These are phyloP conservation scores for Allium fistulosum DNA, from an alignment of 106 monocot species.

Conservation along the genomic window DNA sequence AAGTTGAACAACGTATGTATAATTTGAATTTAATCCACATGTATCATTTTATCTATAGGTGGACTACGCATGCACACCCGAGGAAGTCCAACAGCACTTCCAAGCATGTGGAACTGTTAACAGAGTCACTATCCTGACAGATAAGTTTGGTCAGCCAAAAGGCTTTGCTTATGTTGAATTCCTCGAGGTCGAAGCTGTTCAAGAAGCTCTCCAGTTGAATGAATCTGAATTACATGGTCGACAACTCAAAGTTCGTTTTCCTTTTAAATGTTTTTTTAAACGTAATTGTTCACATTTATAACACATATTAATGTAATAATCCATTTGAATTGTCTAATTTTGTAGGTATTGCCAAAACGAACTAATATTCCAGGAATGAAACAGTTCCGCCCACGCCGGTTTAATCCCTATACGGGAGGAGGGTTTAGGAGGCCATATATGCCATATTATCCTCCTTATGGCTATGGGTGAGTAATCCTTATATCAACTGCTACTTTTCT, in stretches of 20 bases:
- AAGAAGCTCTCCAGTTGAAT: constrained; percentile 64
- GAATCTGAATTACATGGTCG: constrained; percentile 93
- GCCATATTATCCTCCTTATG: constrained; percentile 55
- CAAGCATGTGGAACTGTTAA: too few relatives aligned
- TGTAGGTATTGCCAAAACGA: constrained; percentile 53
- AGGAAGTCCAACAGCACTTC: too few relatives aligned
- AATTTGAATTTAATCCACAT: too few relatives aligned
- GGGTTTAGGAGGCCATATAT: constrained; percentile 45
- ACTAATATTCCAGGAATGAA: constrained; percentile 83
- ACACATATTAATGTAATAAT: background rate
- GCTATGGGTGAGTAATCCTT: constrained; percentile 36
- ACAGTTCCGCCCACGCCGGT: constrained; percentile 50
- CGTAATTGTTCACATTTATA: background rate
- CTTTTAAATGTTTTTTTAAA: background rate
- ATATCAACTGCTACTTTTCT: too few relatives aligned
- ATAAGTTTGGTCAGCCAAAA: constrained; percentile 72
- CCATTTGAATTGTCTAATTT: background rate
- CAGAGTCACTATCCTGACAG: too few relatives aligned
- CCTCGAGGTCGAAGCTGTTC: constrained; percentile 72
- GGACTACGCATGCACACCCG: too few relatives aligned
- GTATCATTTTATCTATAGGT: too few relatives aligned
- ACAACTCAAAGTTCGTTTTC: constrained; percentile 61
- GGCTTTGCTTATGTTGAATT: constrained; percentile 91
- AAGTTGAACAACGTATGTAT: too few relatives aligned
- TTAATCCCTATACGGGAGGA: constrained; percentile 47